These are phyloP conservation scores for Solanum bulbocastanum DNA, from an alignment of 257 asterid genomes.

Conservation along the genomic window DNA sequence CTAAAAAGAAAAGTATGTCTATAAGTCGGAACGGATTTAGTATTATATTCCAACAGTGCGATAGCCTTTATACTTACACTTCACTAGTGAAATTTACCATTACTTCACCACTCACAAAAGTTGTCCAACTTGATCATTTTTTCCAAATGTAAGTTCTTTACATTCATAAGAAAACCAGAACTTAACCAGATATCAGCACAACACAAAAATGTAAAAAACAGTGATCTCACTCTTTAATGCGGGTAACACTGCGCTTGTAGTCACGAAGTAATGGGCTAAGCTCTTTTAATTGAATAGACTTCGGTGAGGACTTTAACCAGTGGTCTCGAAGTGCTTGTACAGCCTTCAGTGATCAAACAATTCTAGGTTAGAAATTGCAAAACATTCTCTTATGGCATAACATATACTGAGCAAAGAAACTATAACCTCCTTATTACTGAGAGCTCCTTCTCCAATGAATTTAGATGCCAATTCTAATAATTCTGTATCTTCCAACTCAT, in stretches of 20 bases:
- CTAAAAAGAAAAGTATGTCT: background rate
- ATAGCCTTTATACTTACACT: background rate
- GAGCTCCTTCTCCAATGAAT: slow-evolving; percentile 35
- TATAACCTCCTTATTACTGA: slow-evolving; percentile 47
- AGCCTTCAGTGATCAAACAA: slow-evolving; percentile 31
- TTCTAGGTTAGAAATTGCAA: background rate
- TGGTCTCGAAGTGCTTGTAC: slow-evolving; percentile 66
- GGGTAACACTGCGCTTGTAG: slow-evolving; percentile 58
- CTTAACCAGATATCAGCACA: background rate
- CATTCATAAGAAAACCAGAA: background rate
- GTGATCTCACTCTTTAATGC: slow-evolving; percentile 55
- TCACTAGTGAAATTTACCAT: background rate
- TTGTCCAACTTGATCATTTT: background rate
- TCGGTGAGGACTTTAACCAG: slow-evolving; percentile 61
- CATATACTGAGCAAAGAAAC: background rate
- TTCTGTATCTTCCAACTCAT: slow-evolving; percentile 70
- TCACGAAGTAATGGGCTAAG: slow-evolving; percentile 79
- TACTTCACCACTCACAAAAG: background rate
- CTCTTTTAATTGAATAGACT: slow-evolving; percentile 63
- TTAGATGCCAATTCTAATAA: slow-evolving; percentile 50
- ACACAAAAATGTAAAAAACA: background rate
- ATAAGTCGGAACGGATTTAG: background rate
- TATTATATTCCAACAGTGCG: background rate
- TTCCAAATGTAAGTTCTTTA: background rate
- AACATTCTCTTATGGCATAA: background rate